Base-by-base conservation (phyloP, 1,284 basidiomycete species). In the Boletus semigastroideus region DNA sequence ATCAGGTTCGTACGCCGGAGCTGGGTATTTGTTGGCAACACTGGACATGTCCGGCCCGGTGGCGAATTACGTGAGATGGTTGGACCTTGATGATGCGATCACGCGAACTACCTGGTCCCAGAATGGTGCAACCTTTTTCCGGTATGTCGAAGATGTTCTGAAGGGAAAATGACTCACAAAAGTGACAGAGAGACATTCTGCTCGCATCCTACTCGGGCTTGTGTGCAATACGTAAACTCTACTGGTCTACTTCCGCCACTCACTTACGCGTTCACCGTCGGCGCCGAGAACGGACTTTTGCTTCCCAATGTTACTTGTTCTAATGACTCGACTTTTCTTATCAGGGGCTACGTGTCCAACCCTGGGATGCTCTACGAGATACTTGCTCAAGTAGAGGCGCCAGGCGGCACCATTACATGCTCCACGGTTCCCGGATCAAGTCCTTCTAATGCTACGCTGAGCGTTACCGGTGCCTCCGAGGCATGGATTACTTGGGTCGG, bases 301-400 rank as follows among this genome's bases (percentile, higher is more conserved):
- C 64, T 71, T 10, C 82, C 84, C 0, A 82, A 78, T 56, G 71
- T 88, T 14, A 81, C 83, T 10, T 90, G 87, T 60, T 57, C 81
- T 16, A 78, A 82, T 62, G 64, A 74, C 10, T 68, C 72, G 14
- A 86, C 85, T 2, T 73, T 89, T 8, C 72, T 70, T 27, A 72
- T 89, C 36, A 75, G 76, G 13, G 84, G 85, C 0, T 68, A 72
- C n/a, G 79, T 76, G 5, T 67, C 62, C 19, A 60, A 68, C 14
- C 77, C 80, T 1, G 83, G 87, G 11, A 89, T 89, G 86, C 61
- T 78, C 2, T 90, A 86, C 62, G 87, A 89, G 59, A 67, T 90
- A 13, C 67, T 89, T 33, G 82, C 76, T 42, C 76, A 74, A 25
- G 79, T 79, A 1, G 64, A 67, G 34, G 63, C 73, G 17, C 62